Evolutionary conservation across 768 basidiomycete species (phyloP), one percentile per base, ranked within the genome.

Genomic region (Lactarius indigo): DNA sequence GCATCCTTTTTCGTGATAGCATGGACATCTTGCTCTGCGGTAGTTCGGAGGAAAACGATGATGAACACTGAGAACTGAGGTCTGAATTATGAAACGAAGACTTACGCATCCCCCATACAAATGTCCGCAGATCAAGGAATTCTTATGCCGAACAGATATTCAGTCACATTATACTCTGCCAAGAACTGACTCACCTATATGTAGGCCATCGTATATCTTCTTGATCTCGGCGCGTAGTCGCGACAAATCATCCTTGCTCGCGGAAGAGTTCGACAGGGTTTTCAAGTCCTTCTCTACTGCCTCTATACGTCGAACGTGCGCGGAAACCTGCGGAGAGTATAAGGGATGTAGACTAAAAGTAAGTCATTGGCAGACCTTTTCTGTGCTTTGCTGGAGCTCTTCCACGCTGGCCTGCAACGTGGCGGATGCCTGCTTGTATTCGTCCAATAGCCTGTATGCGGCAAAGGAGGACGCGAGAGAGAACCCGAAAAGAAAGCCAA

Each of bases 41-140:
- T 54, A 1, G 23, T n/a, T 50, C 3, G 9, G 15, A 54, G 7
- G 28, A 28, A 9, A 57, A 41, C 28, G 9, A 58, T 2, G 2
- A 42, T 64, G 26, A 68, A 63, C 60, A 23, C 20, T 28, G 15
- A 5, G 9, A 59, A 23, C 23, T 31, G 18, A 6, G 9, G 23
- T 9, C 41, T 35, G 33, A 41, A 41, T 37, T 6, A 30, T 30
- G 4, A 52, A 60, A 52, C 50, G 6, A 60, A 17, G 12, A 87
- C 91, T 80, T 75, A 93, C 92, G 91, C 70, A 94, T 88, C 23
- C 92, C 92, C 92, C 90, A 92, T 12, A 93, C 90, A 74, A 92
- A 89, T 57, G 89, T 82, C 66, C 90, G 83, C 66, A 94, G 74
- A 72, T 93, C 91, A 68, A 94, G 81, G 74, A 92, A 88, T 80